Base-by-base conservation (phyloP, 257 asterid species). In the Vinca minor region DNA sequence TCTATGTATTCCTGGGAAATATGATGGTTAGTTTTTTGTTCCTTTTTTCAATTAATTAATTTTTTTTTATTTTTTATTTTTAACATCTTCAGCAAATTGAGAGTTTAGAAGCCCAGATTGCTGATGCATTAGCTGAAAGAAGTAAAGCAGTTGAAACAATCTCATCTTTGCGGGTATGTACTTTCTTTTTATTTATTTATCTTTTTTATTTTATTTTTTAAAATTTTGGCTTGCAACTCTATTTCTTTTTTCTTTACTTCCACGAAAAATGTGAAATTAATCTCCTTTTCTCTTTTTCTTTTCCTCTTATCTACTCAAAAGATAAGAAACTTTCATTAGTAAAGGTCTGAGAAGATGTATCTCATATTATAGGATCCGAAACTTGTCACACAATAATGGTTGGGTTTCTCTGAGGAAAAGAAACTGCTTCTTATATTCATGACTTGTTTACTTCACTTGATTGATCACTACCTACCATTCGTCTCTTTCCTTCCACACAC, bases 131-230 rank as follows among this genome's bases (percentile, higher is more conserved):
- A 77, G 79, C 89, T 67, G 98, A 92, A 77, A 79, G 87, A 80
- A 79, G 73, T 76, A 85, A 85, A 81, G 89, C 94, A 78, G 74
- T 82, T 70, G 98, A 87, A 81, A 83, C 95, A 67, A 84, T 92
- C 60, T 84, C 95, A 59, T 81, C 88, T 68, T 83, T 92, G 61
- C 79, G 90, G 87, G 98, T 89, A 81, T 65, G 74, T 68, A 71
- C 67, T 76, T 54, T 67, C 56, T 25, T 62, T 47, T 54, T 67
- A 12, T 58, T 72, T 42, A n/a, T n/a, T n/a, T n/a, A n/a, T n/a
- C n/a, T n/a, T n/a, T n/a, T n/a, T n/a, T n/a, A n/a, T n/a, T n/a
- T n/a, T n/a, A n/a, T n/a, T n/a, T n/a, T n/a, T n/a, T n/a, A n/a
- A n/a, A n/a, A n/a, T 72, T 64, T 53, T 67, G 66, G 34, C 31